Evolutionary conservation across 768 basidiomycete species (phyloP), one percentile per base, ranked within the genome.

Genomic region (Neoboletus subvelutipes): DNA sequence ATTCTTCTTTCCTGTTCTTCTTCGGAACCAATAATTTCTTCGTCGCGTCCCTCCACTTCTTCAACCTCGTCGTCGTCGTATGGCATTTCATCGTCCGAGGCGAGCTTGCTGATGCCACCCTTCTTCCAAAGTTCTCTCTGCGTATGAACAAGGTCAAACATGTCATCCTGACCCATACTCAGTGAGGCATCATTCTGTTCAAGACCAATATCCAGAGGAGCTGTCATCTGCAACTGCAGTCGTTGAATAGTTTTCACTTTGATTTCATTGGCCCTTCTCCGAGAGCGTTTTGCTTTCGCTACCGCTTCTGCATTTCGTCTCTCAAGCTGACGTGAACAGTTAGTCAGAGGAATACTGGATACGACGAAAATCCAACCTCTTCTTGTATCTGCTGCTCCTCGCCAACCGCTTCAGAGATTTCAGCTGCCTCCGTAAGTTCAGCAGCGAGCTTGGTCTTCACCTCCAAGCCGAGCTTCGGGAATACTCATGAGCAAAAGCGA

Each of bases 211-310:
- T 98, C 97, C 62, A 95, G 77, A n/a, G 97, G 97, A 20, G 94
- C 93, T 13, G 90, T 92, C 97, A 99, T 99, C 68, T 92, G 88
- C 45, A 98, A 80, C 70, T 98, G 97, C 85, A 98, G 90, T 51
- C 95, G 88, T 67, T 93, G 92, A 40, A 98, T 87, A 1, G 93
- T 91, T 61, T 88, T 85, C 29, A 83, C 79, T 74, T 90, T 92
- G 67, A 90, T 78, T 76, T 98, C 97, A 73, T 98, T 98, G 2
- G 87, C 85, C 36, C 86, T 83, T 52, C 94, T 83, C 52, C 90
- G 83, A 63, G 92, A 90, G 9, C 90, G 87, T 71, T 93, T 94
- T 40, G 81, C 70, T 46, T 86, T 84, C 29, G 87, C 83, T 40
- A 81, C 78, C 31, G 83, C 87, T 73, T 92, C 94, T 1, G 82